Conservation (phyloP, 2,329 filamentous ascomycete genomes). For the Fusarium concolor region DNA sequence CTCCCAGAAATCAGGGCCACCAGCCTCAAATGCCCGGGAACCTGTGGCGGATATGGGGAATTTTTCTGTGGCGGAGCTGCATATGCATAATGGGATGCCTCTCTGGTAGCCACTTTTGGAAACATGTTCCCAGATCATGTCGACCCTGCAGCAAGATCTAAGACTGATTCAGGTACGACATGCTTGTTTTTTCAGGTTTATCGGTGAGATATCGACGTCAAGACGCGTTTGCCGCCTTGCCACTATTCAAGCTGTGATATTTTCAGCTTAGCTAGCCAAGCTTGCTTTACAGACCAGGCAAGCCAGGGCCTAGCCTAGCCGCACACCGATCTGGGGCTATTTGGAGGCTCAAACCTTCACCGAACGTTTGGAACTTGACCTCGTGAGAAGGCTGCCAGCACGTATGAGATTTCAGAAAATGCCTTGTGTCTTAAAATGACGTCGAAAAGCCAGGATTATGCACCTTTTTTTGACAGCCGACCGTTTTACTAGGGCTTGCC, state of each 20-base stretch:
- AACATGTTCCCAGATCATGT: conserved; percentile 32
- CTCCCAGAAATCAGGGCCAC: conserved; percentile 36
- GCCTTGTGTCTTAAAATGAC: conserved; percentile 36
- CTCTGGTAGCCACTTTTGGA: conserved; percentile 42
- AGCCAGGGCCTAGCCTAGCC: conserved; percentile 22
- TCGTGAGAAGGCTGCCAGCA: conserved; percentile 29
- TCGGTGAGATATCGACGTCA: conserved; percentile 26
- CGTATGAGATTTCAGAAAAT: conserved; percentile 20
- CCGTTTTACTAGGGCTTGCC: conserved; percentile 29
- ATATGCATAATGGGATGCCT: conserved; percentile 42
- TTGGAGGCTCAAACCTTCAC: conserved; percentile 31
- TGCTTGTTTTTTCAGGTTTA: conserved; percentile 4
- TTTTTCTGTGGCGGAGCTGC: conserved; percentile 54
- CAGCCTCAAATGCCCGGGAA: conserved; percentile 52
- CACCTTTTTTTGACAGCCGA: conserved; percentile 18
- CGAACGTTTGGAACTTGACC: conserved; percentile 34
- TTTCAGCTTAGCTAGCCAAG: conserved; percentile 37
- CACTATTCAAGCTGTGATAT: conserved; percentile 35
- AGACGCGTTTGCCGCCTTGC: conserved; percentile 42
- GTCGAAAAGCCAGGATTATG: conserved; percentile 25
- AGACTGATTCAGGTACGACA: conserved; percentile 37
- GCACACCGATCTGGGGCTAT: conserved; percentile 26
- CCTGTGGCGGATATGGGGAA: conserved; percentile 36
- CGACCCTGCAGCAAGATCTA: conserved; percentile 36
- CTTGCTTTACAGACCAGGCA: conserved; percentile 1